Base-by-base conservation (phyloP, 2,329 filamentous ascomycete species). In the Penicillium sp. region DNA sequence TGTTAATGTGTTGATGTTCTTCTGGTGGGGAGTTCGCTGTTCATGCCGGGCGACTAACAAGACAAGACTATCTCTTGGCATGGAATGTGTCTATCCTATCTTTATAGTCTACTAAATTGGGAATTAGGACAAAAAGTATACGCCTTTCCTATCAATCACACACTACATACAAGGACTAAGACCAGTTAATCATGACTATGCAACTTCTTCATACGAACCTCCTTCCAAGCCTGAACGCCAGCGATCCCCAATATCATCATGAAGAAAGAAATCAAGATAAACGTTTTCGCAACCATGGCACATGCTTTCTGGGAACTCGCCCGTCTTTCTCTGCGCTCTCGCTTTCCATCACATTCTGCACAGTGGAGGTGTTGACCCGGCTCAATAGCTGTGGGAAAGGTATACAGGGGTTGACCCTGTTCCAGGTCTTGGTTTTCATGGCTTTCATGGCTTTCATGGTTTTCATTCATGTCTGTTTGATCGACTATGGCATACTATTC, bases 171-270 rank as follows among this genome's bases (percentile, higher is more conserved):
- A n/a, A 26, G 9, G 26, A 29, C 26, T 9, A 10, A 18, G 3
- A 38, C 9, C 2, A 24, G 7, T 18, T 26, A 26, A 26, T 7
- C 8, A 26, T 51, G 44, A 22, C 31, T 26, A 18, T 51, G 49
- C 5, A 20, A 45, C 29, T 55, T 50, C n/a, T 50, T 54, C 37
- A 31, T 37, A 13, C 22, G 29, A 20, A 56, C 42, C 3, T 52
- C 42, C 32, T 45, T 52, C 53, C 47, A 55, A 5, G 48, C 53
- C 34, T 35, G 29, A 16, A 56, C 31, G 7, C 31, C 18, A 11
- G 58, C 58, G n/a, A 62, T 45, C n/a, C 56, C 60, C 42, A 61
- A 51, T 29, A 61, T 31, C 56, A 55, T 55, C 37, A 62, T 8
- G 20, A 61, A 61, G n/a, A 61, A 8, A 3, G 24, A 24, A 1